These are phyloP conservation scores for Iberis pinnata DNA, from an alignment of 345 rosid genomes.

Conservation along the genomic window DNA sequence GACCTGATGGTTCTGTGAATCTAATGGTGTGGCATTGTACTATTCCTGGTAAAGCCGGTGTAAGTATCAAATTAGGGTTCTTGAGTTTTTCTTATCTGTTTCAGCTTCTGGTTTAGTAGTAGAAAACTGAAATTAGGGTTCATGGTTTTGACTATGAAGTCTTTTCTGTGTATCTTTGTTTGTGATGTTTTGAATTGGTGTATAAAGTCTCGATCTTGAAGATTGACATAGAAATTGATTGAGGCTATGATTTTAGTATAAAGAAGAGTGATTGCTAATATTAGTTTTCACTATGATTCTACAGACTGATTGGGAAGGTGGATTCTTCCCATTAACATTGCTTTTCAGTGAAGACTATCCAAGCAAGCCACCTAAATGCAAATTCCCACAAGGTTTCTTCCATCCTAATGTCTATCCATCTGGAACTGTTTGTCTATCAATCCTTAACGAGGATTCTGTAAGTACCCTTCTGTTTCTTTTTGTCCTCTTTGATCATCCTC, in stretches of 20 bases:
- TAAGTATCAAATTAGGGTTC: constrained; percentile 33
- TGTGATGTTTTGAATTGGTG: neutral
- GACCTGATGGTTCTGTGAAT: constrained; percentile 74
- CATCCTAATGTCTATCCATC: constrained; percentile 93
- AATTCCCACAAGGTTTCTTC: constrained; percentile 73
- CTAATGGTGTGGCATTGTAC: constrained; percentile 96
- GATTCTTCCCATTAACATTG: constrained; percentile 67
- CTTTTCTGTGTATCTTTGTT: no score
- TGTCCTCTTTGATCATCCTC: neutral
- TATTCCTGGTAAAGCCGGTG: constrained; percentile 94
- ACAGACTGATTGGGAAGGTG: constrained; percentile 95
- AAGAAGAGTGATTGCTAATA: neutral
- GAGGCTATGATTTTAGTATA: no score
- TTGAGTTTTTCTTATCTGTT: neutral
- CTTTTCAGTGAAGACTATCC: constrained; percentile 86
- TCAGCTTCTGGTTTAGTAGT: constrained; percentile 2
- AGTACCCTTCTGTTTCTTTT: constrained; percentile 24
- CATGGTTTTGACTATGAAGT: no score
- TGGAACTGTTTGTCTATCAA: constrained; percentile 85
- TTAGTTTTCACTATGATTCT: neutral
- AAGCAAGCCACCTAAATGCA: constrained; percentile 88
- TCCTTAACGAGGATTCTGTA: constrained; percentile 81
- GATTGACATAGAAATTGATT: no score
- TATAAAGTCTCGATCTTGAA: neutral
- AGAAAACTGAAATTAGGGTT: constrained; percentile 9